Percentiles rank a stretch among this genome's conserved stretches.
Conservation (phyloP, 78 protist species). For the Cavenderia fasciculata region DNA sequence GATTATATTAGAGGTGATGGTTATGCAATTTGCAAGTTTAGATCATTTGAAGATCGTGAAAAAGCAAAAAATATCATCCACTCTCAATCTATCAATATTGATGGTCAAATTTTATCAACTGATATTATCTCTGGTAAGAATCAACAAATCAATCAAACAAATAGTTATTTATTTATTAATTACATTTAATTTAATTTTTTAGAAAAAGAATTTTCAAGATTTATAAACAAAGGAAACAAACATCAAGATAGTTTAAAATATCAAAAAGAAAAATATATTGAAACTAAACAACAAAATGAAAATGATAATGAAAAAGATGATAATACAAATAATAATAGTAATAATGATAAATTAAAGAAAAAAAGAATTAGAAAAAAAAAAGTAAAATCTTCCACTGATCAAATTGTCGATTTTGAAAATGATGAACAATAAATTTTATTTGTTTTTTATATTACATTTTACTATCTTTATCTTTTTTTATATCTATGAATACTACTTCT, state of each 20-base stretch:
- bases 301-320: not conserved
- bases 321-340: not conserved
- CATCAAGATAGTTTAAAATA: not conserved
- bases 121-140: not conserved
- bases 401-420: not conserved
- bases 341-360: not conserved
- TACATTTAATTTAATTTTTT: no score
- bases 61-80: not conserved
- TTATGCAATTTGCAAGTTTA: conserved; percentile 26
- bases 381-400: no score
- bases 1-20: conserved; percentile 6
- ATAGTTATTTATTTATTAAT: no score
- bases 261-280: not conserved
- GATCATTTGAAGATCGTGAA: not conserved
- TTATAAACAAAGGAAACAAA: not conserved
- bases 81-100: not conserved
- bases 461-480: not conserved
- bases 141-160: no score
- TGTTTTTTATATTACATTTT: not conserved
- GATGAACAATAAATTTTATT: no score
- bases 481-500: no score
- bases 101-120: not conserved
- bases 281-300: not conserved
- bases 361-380: no score
- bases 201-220: conserved; percentile 12